A percentile compares a stretch with the other conserved stretches of the same genome.
Evolutionary conservation across 805 yeast species (phyloP).

Genomic region (Pichia insulana): DNA sequence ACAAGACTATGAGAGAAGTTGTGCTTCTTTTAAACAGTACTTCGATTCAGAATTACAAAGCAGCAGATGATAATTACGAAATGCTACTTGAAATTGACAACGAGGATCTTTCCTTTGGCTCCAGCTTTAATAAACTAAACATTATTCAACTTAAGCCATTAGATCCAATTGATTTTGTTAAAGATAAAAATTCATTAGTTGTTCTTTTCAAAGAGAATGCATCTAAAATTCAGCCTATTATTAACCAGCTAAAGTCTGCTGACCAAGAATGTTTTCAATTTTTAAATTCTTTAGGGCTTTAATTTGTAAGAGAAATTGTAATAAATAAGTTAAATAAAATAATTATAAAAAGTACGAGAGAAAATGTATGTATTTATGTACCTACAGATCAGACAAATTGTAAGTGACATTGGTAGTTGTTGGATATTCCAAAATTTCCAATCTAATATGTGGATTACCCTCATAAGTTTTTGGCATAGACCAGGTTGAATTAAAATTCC

Average conservation of each 20-base stretch:
- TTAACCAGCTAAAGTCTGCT: not conserved
- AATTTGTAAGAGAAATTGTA: too few relatives aligned
- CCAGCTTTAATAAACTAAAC: slow-evolving; percentile 67
- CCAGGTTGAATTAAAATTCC: not conserved
- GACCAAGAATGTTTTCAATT: too few relatives aligned
- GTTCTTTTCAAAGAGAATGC: slow-evolving; percentile 24
- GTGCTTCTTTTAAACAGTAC: slow-evolving; percentile 29
- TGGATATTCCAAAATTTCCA: too few relatives aligned
- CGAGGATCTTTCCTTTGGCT: slow-evolving; percentile 64
- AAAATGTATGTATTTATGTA: too few relatives aligned
- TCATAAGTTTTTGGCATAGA: slow-evolving; percentile 1
- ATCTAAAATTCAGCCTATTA: slow-evolving; percentile 10
- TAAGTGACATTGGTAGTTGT: too few relatives aligned
- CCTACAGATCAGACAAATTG: too few relatives aligned
- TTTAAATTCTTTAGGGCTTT: too few relatives aligned
- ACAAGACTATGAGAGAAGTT: slow-evolving; percentile 36
- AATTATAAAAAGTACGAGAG: too few relatives aligned
- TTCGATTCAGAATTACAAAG: slow-evolving; percentile 27
- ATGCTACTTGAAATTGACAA: slow-evolving; percentile 53
- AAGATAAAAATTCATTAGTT: slow-evolving; percentile 23
- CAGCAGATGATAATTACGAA: slow-evolving; percentile 33
- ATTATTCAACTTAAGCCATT: slow-evolving; percentile 50
- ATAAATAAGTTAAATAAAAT: too few relatives aligned
- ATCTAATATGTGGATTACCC: too few relatives aligned
- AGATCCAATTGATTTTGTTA: slow-evolving; percentile 61